Percentiles rank a stretch among this genome's conserved stretches.
phyloP scores from a whole-genome alignment of 495 filamentous ascomycete genomes.

The Tuber indicum region DNA sequence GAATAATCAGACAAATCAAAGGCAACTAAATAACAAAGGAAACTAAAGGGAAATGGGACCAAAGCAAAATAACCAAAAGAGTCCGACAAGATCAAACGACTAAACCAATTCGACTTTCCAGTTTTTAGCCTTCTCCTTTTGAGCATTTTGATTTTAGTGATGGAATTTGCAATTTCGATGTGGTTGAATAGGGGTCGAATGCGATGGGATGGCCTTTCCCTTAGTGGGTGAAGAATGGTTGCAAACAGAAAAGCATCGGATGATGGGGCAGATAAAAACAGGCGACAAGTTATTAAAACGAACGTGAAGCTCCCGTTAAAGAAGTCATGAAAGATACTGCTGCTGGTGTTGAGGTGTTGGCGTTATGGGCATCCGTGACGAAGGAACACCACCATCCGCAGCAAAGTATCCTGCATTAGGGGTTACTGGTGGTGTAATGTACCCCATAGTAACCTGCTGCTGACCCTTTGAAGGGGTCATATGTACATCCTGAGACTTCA shows the following conservation, averaged over 20 bases:
- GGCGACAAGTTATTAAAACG: slow-evolving; percentile 21
- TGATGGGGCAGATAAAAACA: slow-evolving; percentile 14
- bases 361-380: slow-evolving; percentile 37
- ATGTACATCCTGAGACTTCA: slow-evolving; percentile 40
- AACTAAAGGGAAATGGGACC: slow-evolving; percentile 34
- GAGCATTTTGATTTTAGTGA: slow-evolving; percentile 37
- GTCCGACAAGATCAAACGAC: slow-evolving; percentile 26
- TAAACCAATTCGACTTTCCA: slow-evolving; percentile 29
- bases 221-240: background rate
- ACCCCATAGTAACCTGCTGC: slow-evolving; percentile 65
- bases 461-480: slow-evolving; percentile 82
- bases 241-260: background rate
- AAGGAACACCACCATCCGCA: slow-evolving; percentile 37
- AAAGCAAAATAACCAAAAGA: slow-evolving; percentile 30
- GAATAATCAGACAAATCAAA: slow-evolving; percentile 36
- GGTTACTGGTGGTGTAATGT: slow-evolving; percentile 91
- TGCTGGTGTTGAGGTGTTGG: slow-evolving; percentile 22
- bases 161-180: slow-evolving; percentile 35
- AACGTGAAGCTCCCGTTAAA: slow-evolving; percentile 18
- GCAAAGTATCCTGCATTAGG: slow-evolving; percentile 69
- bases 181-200: slow-evolving; percentile 11
- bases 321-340: slow-evolving; percentile 33
- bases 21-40: slow-evolving; percentile 36
- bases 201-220: background rate
- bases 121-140: slow-evolving; percentile 33